A percentile compares a stretch with the other conserved stretches of the same genome.
Evolutionary conservation across 192 early-diverging fungal species (phyloP).

Genomic region (Coemansia umbellata): DNA sequence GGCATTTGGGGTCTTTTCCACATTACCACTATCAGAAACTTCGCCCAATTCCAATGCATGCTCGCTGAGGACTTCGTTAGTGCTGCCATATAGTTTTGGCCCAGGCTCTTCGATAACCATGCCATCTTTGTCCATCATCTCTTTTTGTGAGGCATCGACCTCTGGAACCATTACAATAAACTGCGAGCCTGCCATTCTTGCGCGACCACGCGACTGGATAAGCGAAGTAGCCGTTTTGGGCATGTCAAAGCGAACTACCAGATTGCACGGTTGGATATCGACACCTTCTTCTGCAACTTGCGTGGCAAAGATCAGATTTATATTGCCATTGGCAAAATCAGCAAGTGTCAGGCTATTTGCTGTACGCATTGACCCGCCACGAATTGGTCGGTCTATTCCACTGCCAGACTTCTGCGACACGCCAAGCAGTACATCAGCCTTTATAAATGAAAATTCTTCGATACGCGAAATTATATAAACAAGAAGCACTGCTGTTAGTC

Average conservation of each 20-base stretch:
- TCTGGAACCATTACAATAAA: conserved; percentile 71
- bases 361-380: conserved; percentile 23
- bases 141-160: conserved; percentile 10
- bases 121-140: not conserved
- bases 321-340: conserved; percentile 60
- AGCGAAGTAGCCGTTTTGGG: conserved; percentile 68
- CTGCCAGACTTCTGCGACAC: conserved; percentile 14
- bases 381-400: conserved; percentile 31
- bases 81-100: not conserved
- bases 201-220: conserved; percentile 90
- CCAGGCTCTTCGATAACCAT: not conserved
- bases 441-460: conserved; percentile 50
- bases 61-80: not conserved
- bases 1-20: not conserved
- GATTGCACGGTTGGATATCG: conserved; percentile 88
- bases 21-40: not conserved
- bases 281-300: conserved; percentile 94
- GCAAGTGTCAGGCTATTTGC: conserved; percentile 52
- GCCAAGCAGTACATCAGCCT: conserved; percentile 42
- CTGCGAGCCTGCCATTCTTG: conserved; percentile 65
- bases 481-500: conserved; percentile 69
- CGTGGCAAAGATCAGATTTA: conserved; percentile 85
- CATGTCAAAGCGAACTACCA: conserved; percentile 83
- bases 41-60: not conserved
- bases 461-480: conserved; percentile 49